Evolutionary conservation across 129 eudicot genomes (phyloP), one percentile per base, ranked within the genome.

Genomic region (Ambrosia artemisiifolia): DNA sequence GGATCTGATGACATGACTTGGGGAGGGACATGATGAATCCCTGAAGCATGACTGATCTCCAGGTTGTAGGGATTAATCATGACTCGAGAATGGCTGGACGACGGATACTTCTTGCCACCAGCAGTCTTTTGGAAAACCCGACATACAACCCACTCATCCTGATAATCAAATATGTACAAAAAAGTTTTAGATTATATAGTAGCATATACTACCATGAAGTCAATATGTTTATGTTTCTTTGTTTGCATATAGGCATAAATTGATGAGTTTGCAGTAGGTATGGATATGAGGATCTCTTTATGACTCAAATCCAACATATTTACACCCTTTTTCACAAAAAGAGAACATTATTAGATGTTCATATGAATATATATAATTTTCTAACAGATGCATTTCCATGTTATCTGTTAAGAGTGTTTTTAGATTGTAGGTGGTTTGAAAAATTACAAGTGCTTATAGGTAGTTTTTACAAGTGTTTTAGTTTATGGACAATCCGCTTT

Each of bases 141-240:
- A 70, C 93, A 89, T 1, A 89, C 93, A 19, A 87, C 96, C 96
- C 96, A 89, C 79, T 89, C 96, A 78, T 89, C 96, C 83, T 89
- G 85, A 59, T 81, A 10, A 53, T n/a, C 16, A 53, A 18, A 53
- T 8, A 18, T 7, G 65, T 19, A 9, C 24, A 4, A 20, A 54
- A 54, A 70, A 20, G 28, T 38, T 24, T 71, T 50, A 28, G 35
- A 65, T 0, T 24, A 24, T 24, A 64, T 35, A 51, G 35, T 44
- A 67, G 34, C 44, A 11, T 46, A 67, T 32, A 14, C 50, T 36
- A 10, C 20, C 28, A 17, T 69, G 5, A 28, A 5, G 7, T 24
- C 28, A 24, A 24, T 24, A 24, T 24, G 0, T 24, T 1, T 36
- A 55, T 40, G 16, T 57, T 60, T 59, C 18, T 44, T 46, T 14